These are phyloP conservation scores for Aristolochia fimbriata DNA, from an alignment of 164 flowering plant species.

Conservation along the genomic window DNA sequence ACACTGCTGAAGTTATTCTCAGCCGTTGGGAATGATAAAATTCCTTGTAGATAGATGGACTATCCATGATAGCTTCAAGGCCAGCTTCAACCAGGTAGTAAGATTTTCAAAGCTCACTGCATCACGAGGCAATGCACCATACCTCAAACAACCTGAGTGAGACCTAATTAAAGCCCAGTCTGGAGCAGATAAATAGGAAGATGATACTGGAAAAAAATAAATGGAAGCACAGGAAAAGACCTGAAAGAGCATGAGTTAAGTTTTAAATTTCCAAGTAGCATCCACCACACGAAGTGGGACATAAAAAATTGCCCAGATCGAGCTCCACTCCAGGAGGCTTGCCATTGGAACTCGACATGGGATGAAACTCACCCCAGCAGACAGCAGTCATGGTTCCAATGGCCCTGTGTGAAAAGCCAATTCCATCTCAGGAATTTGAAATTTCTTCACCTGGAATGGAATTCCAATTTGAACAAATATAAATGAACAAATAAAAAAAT, in stretches of 20 bases:
- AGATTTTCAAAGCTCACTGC: conserved; percentile 98
- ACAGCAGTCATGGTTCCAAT: conserved; percentile 90
- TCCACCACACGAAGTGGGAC: conserved; percentile 69
- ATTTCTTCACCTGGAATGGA: conserved; percentile 89
- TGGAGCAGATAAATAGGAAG: conserved; percentile 72
- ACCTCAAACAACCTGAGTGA: conserved; percentile 50
- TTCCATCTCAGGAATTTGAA: conserved; percentile 75
- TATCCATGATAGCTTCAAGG: conserved; percentile 69
- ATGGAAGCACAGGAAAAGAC: conserved; percentile 98
- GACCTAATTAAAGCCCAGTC: conserved; percentile 51
- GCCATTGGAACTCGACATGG: conserved; percentile 68
- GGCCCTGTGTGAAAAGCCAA: conserved; percentile 94
- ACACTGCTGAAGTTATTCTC: conserved; percentile 45
- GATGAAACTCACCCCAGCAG: conserved; percentile 96
- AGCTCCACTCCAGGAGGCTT: conserved; percentile 98
- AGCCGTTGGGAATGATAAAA: conserved; percentile 87
- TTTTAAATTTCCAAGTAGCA: conserved; percentile 83
- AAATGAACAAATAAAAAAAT: no score
- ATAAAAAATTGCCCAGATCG: conserved; percentile 93
- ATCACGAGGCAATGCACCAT: conserved; percentile 93
- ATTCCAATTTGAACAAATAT: no score
- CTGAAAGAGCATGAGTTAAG: conserved; percentile 87
- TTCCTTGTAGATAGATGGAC: conserved; percentile 84
- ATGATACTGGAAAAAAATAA: conserved; percentile 81
- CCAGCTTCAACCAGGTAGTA: conserved; percentile 99